Conservation (phyloP, 306 rosid species). For the Prosopis cineraria region DNA sequence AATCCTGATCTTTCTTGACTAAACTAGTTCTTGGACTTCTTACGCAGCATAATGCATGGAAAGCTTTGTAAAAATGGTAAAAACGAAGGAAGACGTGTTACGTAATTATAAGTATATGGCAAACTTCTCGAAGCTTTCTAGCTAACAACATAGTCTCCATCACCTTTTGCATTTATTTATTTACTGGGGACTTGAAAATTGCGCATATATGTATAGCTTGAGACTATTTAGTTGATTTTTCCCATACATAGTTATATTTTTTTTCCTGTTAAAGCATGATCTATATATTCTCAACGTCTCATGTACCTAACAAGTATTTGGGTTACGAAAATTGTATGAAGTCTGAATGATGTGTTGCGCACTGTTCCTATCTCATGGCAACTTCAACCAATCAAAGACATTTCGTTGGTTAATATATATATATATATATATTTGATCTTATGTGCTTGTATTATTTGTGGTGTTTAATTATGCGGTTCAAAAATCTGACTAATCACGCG, state of each 20-base stretch:
- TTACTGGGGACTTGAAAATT: slow-evolving; percentile 29
- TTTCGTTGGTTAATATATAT: no score
- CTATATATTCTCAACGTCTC: no score
- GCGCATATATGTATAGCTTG: slow-evolving; percentile 25
- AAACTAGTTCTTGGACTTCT: slow-evolving; percentile 26
- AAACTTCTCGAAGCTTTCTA: slow-evolving; percentile 9
- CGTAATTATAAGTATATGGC: slow-evolving; percentile 17
- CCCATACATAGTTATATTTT: no score
- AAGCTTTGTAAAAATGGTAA: not conserved
- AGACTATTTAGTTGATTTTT: no score
- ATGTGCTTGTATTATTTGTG: not conserved
- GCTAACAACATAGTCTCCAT: slow-evolving; percentile 1
- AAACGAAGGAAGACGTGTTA: not conserved
- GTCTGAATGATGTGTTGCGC: not conserved
- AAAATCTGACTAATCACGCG: not conserved
- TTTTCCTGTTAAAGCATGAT: no score
- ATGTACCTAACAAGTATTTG: not conserved
- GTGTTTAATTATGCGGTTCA: not conserved
- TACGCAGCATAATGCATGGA: slow-evolving; percentile 33
- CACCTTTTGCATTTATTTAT: not conserved
- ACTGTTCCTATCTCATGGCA: not conserved
- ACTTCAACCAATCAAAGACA: no score
- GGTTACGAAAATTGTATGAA: not conserved
- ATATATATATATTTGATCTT: not conserved
- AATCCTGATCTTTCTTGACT: slow-evolving; percentile 30